Evolutionary conservation across 2,329 filamentous ascomycete genomes (phyloP).

Genomic region (Parasarocladium wereldwijsianum): DNA sequence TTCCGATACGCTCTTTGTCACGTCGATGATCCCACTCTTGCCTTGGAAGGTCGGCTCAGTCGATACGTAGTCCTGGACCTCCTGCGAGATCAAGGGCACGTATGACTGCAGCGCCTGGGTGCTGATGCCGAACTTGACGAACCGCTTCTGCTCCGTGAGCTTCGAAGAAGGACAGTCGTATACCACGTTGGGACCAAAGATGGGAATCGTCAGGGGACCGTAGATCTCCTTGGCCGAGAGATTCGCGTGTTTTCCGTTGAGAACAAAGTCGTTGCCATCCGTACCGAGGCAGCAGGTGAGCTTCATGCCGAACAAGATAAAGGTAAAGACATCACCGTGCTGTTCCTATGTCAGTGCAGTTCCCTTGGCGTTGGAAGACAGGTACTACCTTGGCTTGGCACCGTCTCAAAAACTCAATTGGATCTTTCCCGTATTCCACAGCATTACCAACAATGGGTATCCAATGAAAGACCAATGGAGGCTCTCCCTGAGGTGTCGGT

Average conservation of each 20-base stretch:
- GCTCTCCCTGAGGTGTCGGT: constrained; percentile 26
- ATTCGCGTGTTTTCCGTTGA: constrained; percentile 38
- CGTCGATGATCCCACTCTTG: constrained; percentile 44
- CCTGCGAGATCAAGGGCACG: constrained; percentile 56
- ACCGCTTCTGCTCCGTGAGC: constrained; percentile 83
- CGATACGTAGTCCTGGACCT: constrained; percentile 52
- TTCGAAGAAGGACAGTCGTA: constrained; percentile 77
- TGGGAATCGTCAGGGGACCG: constrained; percentile 32
- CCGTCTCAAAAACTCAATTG: constrained; percentile 49
- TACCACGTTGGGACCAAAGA: constrained; percentile 65
- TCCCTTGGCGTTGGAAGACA: not conserved
- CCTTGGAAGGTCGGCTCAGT: constrained; percentile 40
- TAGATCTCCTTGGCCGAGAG: constrained; percentile 41
- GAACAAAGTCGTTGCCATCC: constrained; percentile 39
- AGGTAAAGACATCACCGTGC: constrained; percentile 39
- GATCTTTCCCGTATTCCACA: constrained; percentile 57
- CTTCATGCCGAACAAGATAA: constrained; percentile 34
- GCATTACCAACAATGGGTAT: constrained; percentile 54
- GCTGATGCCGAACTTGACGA: constrained; percentile 58
- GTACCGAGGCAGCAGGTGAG: constrained; percentile 34
- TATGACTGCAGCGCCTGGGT: constrained; percentile 48
- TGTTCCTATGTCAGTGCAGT: constrained; percentile 10
- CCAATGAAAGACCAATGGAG: constrained; percentile 43
- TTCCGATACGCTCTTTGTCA: constrained; percentile 55
- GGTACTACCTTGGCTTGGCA: constrained; percentile 47